These are phyloP conservation scores for Talaromyces sp. DNA, from an alignment of 2,329 filamentous ascomycete species.

Conservation along the genomic window DNA sequence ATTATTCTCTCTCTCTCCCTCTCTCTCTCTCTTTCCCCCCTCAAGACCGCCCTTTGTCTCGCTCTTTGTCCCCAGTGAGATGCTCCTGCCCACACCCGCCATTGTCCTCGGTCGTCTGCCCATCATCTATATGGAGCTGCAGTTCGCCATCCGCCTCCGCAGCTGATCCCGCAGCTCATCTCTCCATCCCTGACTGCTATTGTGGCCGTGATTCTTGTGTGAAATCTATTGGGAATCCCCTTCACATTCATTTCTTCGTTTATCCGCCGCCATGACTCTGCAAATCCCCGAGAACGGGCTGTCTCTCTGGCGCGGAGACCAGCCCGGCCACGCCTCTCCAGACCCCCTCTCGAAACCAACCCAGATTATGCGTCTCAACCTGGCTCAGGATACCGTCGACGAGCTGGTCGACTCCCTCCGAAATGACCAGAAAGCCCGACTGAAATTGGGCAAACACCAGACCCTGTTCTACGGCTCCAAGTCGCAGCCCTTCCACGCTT, in stretches of 20 bases:
- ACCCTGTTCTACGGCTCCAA: slow-evolving; percentile 56
- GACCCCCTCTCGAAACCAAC: slow-evolving; percentile 28
- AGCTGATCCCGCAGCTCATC: slow-evolving; percentile 12
- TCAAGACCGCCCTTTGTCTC: slow-evolving; percentile 11
- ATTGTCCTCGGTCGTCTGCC: slow-evolving; percentile 1
- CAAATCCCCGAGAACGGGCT: slow-evolving; percentile 36
- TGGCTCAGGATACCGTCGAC: slow-evolving; percentile 41
- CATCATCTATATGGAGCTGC: slow-evolving; percentile 12
- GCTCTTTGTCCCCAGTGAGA: neutral
- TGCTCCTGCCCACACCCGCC: slow-evolving; percentile 17
- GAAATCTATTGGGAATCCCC: neutral
- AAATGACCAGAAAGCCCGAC: slow-evolving; percentile 38
- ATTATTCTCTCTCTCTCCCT: neutral
- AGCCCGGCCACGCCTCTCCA: slow-evolving; percentile 18
- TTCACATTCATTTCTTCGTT: neutral
- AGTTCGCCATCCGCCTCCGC: slow-evolving; percentile 13
- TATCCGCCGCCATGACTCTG: slow-evolving; percentile 27
- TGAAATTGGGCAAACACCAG: slow-evolving; percentile 47
- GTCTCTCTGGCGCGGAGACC: slow-evolving; percentile 33
- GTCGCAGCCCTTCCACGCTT: slow-evolving; percentile 51
- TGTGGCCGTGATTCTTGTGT: slow-evolving; percentile 8
- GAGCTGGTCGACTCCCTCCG: slow-evolving; percentile 42
- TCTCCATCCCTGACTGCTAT: slow-evolving; percentile 7
- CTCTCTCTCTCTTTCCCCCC: slow-evolving; percentile 1
- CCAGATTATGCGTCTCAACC: slow-evolving; percentile 45